These are phyloP conservation scores for Beauveria medogensis DNA, from an alignment of 2,329 filamentous ascomycete species.

Conservation along the genomic window DNA sequence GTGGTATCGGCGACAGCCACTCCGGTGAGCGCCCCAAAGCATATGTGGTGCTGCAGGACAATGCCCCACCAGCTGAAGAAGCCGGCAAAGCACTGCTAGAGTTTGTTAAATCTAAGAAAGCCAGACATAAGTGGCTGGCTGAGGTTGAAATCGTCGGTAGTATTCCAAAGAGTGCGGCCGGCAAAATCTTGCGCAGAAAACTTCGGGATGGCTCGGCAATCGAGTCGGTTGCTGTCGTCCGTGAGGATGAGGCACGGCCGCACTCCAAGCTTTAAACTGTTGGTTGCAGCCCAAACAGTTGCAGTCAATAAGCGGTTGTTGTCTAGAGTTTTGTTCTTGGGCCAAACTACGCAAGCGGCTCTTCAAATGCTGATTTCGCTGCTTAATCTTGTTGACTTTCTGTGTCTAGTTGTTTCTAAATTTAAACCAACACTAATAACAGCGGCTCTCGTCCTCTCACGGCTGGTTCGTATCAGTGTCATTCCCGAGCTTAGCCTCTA, in stretches of 20 bases:
- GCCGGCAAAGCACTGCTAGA: constrained; percentile 33
- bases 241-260: not conserved
- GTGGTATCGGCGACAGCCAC: constrained; percentile 45
- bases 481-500: too few relatives aligned
- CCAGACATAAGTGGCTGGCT: constrained; percentile 46
- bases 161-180: constrained; percentile 54
- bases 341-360: too few relatives aligned
- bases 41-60: constrained; percentile 37
- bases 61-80: constrained; percentile 12
- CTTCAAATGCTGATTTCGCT: too few relatives aligned
- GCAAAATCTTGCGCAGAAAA: constrained; percentile 51
- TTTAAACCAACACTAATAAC: too few relatives aligned
- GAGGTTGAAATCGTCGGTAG: constrained; percentile 42
- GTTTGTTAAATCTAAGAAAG: constrained; percentile 46
- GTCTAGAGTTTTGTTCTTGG: too few relatives aligned
- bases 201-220: constrained; percentile 30
- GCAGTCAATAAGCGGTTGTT: too few relatives aligned
- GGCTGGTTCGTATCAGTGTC: too few relatives aligned
- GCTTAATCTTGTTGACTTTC: too few relatives aligned
- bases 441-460: too few relatives aligned
- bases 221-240: constrained; percentile 5
- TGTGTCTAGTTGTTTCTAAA: too few relatives aligned
- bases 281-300: too few relatives aligned
- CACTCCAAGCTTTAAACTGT: constrained; percentile 8
- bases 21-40: constrained; percentile 50